Conservation (phyloP, 495 filamentous ascomycete genomes). For the Emericellopsis terricola region DNA sequence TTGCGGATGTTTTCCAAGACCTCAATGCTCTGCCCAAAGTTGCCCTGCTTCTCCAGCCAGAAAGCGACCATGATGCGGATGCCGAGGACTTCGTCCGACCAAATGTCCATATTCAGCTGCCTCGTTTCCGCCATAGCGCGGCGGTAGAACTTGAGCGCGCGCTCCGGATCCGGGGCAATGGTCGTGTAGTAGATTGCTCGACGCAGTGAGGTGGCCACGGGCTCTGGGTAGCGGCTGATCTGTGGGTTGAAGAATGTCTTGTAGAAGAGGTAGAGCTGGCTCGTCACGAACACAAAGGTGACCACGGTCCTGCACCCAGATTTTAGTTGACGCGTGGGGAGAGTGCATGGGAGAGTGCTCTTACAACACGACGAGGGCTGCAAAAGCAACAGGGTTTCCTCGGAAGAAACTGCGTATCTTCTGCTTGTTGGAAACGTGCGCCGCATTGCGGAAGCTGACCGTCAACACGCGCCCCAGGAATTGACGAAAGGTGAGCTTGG, state of each 20-base stretch:
- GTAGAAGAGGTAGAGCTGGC: conserved; percentile 41
- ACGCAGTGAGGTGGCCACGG: conserved; percentile 66
- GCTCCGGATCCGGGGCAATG: conserved; percentile 44
- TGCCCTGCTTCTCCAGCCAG: conserved; percentile 57
- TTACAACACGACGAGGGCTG: conserved; percentile 4
- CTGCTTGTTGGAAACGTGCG: conserved; percentile 14
- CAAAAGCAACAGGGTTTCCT: conserved; percentile 15
- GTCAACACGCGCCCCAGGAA: conserved; percentile 5
- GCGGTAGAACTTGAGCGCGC: conserved; percentile 66
- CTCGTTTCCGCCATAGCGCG: conserved; percentile 51
- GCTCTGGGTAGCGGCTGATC: conserved; percentile 53
- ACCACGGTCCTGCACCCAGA: conserved; percentile 14
- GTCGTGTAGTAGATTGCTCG: conserved; percentile 76
- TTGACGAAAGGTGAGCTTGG: conserved; percentile 1
- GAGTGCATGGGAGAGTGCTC: neutral
- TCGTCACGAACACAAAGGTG: conserved; percentile 34
- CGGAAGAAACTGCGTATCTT: conserved; percentile 15
- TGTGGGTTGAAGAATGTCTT: conserved; percentile 43
- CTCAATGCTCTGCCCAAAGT: conserved; percentile 45
- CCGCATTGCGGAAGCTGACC: conserved; percentile 13
- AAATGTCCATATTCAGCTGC: conserved; percentile 64
- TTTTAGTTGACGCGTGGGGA: neutral
- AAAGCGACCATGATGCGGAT: conserved; percentile 66
- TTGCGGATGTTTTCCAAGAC: conserved; percentile 50
- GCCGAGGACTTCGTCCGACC: conserved; percentile 75